These are phyloP conservation scores for Verticillium klebahnii DNA, from an alignment of 2,329 filamentous ascomycete genomes.

Conservation along the genomic window DNA sequence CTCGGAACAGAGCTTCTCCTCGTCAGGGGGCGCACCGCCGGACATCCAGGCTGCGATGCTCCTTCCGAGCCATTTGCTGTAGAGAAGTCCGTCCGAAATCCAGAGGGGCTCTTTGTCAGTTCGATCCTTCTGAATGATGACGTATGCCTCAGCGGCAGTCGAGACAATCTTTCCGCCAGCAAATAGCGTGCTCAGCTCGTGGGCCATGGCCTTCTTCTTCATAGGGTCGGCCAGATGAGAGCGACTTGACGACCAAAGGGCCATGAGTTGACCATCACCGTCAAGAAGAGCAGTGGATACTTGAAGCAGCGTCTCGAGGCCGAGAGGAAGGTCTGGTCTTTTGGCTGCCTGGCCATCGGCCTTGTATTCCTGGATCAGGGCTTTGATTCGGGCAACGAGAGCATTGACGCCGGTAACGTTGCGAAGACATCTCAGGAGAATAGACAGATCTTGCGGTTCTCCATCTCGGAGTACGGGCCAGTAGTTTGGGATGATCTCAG, in stretches of 20 bases:
- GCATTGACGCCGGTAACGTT: conserved; percentile 76
- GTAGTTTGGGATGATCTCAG: conserved; percentile 73
- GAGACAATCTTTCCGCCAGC: conserved; percentile 47
- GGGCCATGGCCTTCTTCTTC: conserved; percentile 28
- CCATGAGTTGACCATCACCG: conserved; percentile 27
- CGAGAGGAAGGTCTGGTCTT: conserved; percentile 36
- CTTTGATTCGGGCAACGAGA: conserved; percentile 64
- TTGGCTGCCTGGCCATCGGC: conserved; percentile 29
- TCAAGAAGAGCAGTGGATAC: conserved; percentile 37
- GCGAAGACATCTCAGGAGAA: conserved; percentile 61
- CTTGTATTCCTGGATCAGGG: conserved; percentile 50
- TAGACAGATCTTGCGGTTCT: conserved; percentile 31
- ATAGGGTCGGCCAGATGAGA: conserved; percentile 8
- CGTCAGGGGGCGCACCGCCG: conserved; percentile 17
- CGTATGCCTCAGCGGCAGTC: conserved; percentile 50
- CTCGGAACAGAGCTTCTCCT: conserved; percentile 37
- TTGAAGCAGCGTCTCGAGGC: conserved; percentile 38
- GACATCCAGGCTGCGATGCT: conserved; percentile 49
- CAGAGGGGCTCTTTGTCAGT: conserved; percentile 36
- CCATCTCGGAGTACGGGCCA: conserved; percentile 61
- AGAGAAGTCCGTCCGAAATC: conserved; percentile 60
- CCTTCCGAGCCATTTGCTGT: conserved; percentile 65
- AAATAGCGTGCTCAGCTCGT: conserved; percentile 41
- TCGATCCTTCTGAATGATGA: conserved; percentile 34
- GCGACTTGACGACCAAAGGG: conserved; percentile 31